A percentile compares a stretch with the other conserved stretches of the same genome.
These are phyloP conservation scores for Arthrobotrys entomopaga DNA, from an alignment of 2,329 filamentous ascomycete species.

Conservation along the genomic window DNA sequence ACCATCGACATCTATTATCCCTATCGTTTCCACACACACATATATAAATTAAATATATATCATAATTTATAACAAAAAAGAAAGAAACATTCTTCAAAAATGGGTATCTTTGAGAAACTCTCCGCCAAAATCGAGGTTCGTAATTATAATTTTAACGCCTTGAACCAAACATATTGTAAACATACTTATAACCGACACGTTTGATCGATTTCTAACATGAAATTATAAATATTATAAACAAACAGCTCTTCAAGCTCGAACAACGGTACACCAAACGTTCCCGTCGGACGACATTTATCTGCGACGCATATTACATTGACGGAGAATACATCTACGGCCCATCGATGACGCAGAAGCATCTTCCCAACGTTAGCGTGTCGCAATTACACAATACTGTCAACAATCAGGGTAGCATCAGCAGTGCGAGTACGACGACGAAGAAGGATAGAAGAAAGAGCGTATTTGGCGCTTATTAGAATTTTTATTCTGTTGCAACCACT, in stretches of 20 bases:
- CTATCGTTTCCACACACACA: neutral
- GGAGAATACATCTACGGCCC: conserved; percentile 88
- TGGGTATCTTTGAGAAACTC: conserved; percentile 67
- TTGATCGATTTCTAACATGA: conserved; percentile 11
- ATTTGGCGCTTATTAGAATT: conserved; percentile 45
- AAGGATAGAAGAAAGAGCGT: conserved; percentile 51
- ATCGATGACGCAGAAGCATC: conserved; percentile 52
- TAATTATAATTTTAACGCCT: too few relatives aligned
- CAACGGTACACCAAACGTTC: conserved; percentile 93
- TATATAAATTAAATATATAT: conserved; percentile 21
- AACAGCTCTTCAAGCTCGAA: conserved; percentile 94
- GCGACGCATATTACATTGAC: conserved; percentile 90
- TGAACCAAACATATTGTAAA: neutral
- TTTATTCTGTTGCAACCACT: too few relatives aligned
- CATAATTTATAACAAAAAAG: conserved; percentile 10
- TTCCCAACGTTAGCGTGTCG: conserved; percentile 33
- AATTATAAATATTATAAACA: conserved; percentile 62
- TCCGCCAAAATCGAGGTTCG: conserved; percentile 63
- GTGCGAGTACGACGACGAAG: conserved; percentile 37
- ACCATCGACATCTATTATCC: conserved; percentile 33
- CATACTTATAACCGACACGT: neutral
- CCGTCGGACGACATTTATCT: conserved; percentile 87
- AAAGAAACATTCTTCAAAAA: conserved; percentile 60
- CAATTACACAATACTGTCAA: conserved; percentile 21
- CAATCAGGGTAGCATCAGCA: conserved; percentile 43